Evolutionary conservation across 2,329 filamentous ascomycete species (phyloP), one percentile per base, ranked within the genome.

Genomic region (Exserohilum rostratum): DNA sequence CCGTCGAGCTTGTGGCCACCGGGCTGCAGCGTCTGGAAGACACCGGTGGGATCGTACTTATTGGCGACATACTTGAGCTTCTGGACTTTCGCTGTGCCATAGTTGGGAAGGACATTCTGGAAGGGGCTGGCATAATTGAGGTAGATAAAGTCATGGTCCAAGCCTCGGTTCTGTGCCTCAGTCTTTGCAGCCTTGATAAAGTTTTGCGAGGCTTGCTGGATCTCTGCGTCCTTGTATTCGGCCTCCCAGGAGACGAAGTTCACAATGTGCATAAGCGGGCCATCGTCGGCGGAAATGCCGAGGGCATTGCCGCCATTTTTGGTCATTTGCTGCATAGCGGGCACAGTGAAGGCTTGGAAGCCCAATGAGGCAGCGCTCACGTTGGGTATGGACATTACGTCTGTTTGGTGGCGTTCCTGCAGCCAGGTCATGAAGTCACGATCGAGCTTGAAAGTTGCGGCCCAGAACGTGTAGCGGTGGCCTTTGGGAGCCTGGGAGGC

Each of bases 71-170:
- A 20, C 46, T 63, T 62, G 34, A 69, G 50, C 22, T 56, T 65
- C 15, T 58, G 55, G 35, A 69, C 46, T 38, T 77, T 81, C 11
- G 57, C 61, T 12, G 62, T 43, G 0, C 79, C 79, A 55, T 81
- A 82, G 20, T 75, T 70, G 6, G 65, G 60, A 20, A 81, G 56
- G 1, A 77, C 72, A 54, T 78, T 72, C 59, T 81, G 78, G 55
- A 70, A 76, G 51, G 71, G 66, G 39, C 71, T 71, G 1, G 78
- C 79, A 53, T 81, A 80, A 62, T 81, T 81, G 70, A 79, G 75
- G 62, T 79, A 81, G 18, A 63, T 57, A 39, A 51, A 56, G 35
- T 55, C 54, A 18, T 62, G 57, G 27, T 62, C 42, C 40, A 58
- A 17, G n/a, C 39, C 51, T 12, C 39, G 55, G 33, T 27, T 47